Conservation (phyloP, 164 flowering plant genomes). For the Piper longum region DNA sequence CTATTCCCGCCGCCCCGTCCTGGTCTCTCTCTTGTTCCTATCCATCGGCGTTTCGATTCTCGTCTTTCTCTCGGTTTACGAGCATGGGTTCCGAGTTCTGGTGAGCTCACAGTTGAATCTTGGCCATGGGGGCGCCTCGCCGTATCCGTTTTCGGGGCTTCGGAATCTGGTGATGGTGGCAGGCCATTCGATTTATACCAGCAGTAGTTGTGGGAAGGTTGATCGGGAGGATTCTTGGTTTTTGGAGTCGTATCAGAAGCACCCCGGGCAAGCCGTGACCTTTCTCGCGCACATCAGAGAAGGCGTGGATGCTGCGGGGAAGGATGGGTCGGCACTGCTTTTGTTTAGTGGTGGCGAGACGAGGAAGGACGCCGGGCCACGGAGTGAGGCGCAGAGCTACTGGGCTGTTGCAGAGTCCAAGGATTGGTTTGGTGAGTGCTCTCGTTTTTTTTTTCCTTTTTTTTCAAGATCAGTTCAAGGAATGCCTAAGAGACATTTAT, state of each 20-base stretch:
- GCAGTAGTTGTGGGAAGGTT: constrained; percentile 70
- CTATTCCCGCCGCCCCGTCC: constrained; percentile 52
- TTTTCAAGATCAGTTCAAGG: no score
- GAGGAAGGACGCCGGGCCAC: constrained; percentile 88
- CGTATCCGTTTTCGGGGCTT: constrained; percentile 47
- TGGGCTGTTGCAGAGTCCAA: constrained; percentile 89
- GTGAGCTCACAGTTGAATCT: constrained; percentile 14
- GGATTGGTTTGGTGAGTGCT: constrained; percentile 90
- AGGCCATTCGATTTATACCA: constrained; percentile 89
- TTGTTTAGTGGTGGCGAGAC: constrained; percentile 99
- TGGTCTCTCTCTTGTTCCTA: constrained; percentile 38
- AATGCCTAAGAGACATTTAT: no score
- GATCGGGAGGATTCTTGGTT: constrained; percentile 88
- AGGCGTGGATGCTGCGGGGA: constrained; percentile 62
- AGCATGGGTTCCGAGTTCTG: constrained; percentile 19
- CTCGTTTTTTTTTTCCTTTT: not conserved
- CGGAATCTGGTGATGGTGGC: constrained; percentile 94
- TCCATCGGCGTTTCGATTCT: constrained; percentile 47
- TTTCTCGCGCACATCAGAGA: constrained; percentile 66
- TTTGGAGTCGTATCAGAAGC: constrained; percentile 83
- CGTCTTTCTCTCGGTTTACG: constrained; percentile 40
- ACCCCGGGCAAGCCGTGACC: constrained; percentile 84
- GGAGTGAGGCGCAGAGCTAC: constrained; percentile 99
- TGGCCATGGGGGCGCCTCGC: constrained; percentile 10
- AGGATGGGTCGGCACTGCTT: constrained; percentile 65